Conservation (phyloP, 2,329 filamentous ascomycete species). For the Aaosphaeria arxii region DNA sequence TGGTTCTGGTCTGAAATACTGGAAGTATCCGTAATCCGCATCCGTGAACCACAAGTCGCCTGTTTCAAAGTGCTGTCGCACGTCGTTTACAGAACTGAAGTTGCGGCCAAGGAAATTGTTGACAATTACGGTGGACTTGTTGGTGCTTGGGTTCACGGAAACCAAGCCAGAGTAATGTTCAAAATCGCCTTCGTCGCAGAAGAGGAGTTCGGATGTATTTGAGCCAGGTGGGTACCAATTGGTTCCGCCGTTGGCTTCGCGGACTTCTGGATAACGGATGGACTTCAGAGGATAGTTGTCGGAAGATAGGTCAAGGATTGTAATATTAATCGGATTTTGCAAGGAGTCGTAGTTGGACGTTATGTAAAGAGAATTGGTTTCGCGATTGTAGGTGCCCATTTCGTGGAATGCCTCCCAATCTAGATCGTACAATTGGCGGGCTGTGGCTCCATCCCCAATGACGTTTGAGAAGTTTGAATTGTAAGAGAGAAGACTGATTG, state of each 20-base stretch:
- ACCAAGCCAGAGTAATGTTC: constrained; percentile 42
- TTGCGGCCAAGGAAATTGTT: constrained; percentile 49
- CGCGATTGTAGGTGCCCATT: constrained; percentile 31
- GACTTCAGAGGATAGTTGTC: constrained; percentile 39
- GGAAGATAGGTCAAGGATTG: constrained; percentile 30
- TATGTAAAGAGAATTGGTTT: constrained; percentile 40
- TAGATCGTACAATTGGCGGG: constrained; percentile 29
- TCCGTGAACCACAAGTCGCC: constrained; percentile 53
- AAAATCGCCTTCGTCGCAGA: constrained; percentile 36
- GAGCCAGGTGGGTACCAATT: constrained; percentile 32
- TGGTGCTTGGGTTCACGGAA: constrained; percentile 45
- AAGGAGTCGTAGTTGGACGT: constrained; percentile 38
- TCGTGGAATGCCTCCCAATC: constrained; percentile 40
- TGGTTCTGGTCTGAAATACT: constrained; percentile 28
- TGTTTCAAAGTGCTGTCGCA: constrained; percentile 39
- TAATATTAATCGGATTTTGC: constrained; percentile 33
- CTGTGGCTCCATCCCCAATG: constrained; percentile 28
- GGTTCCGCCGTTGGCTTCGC: constrained; percentile 37
- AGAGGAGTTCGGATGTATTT: constrained; percentile 25
- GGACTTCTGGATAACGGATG: constrained; percentile 38
- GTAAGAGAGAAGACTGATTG: constrained; percentile 37
- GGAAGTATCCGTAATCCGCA: constrained; percentile 34
- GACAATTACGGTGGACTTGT: constrained; percentile 39
- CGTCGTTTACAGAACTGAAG: constrained; percentile 44
- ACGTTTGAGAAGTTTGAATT: constrained; percentile 28